phyloP scores from a whole-genome alignment of 257 asterid species.

The Plantago ovata region DNA sequence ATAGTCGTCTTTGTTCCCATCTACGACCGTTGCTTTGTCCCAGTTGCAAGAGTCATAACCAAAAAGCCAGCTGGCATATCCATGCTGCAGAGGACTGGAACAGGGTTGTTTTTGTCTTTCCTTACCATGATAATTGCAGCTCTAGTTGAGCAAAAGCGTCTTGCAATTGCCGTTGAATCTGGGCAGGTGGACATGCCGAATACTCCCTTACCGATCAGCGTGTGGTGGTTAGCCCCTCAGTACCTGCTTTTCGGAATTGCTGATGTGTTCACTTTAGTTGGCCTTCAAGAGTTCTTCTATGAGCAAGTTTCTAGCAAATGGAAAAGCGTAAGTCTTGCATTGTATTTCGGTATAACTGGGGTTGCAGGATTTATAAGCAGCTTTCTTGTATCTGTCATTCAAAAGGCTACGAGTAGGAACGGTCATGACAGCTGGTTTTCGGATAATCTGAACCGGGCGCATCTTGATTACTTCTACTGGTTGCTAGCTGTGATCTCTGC shows the following conservation, averaged over 20 bases:
- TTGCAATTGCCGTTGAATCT: conserved; percentile 14
- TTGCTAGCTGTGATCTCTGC: conserved; percentile 24
- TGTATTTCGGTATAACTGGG: conserved; percentile 28
- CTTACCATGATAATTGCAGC: conserved; percentile 25
- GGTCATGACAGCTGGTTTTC: conserved; percentile 31
- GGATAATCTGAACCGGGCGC: conserved; percentile 19
- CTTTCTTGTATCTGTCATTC: conserved; percentile 25
- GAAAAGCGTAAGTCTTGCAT: conserved; percentile 31
- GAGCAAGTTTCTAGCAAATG: conserved; percentile 29
- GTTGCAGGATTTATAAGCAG: conserved; percentile 33
- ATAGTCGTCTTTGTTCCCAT: conserved; percentile 19
- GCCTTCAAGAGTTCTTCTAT: conserved; percentile 21
- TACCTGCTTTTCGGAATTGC: conserved; percentile 20
- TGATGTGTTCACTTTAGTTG: conserved; percentile 16
- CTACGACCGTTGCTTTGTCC: conserved; percentile 20
- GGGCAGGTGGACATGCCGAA: conserved; percentile 25
- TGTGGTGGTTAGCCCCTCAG: conserved; percentile 39
- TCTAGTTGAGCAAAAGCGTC: conserved; percentile 7
- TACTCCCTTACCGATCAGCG: conserved; percentile 31
- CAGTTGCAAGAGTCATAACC: conserved; percentile 12
- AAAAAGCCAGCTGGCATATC: conserved; percentile 26
- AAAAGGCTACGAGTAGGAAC: conserved; percentile 17
- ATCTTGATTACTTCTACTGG: conserved; percentile 36
- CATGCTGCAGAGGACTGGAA: conserved; percentile 25
- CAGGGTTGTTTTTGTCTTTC: conserved; percentile 18